Evolutionary conservation across 2,329 filamentous ascomycete genomes (phyloP).

Genomic region (Phyllosticta citribraziliensis): DNA sequence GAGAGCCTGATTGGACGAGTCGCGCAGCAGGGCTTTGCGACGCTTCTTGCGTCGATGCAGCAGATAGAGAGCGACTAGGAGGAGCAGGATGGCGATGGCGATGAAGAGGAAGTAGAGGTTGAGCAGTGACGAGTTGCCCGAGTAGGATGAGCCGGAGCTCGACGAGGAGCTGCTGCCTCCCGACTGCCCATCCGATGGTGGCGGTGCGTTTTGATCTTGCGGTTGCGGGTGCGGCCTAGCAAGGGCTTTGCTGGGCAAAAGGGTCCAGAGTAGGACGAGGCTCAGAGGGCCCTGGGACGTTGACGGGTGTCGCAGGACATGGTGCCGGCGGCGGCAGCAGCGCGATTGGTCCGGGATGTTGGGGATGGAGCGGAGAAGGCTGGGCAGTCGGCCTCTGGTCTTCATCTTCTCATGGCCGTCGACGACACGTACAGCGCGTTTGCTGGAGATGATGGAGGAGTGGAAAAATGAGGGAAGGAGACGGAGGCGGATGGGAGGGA

Average conservation of each 20-base stretch:
- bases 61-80: conserved; percentile 34
- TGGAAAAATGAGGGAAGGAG: neutral
- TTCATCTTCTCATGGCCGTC: neutral
- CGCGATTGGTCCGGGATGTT: neutral
- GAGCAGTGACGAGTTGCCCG: conserved; percentile 20
- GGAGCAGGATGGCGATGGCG: conserved; percentile 38
- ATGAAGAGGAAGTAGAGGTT: conserved; percentile 50
- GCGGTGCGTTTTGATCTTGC: conserved; percentile 8
- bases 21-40: conserved; percentile 18
- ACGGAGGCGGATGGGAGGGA: neutral
- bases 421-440: neutral
- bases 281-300: neutral
- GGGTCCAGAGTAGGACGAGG: conserved; percentile 11
- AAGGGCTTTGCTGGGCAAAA: conserved; percentile 28
- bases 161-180: neutral
- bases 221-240: conserved; percentile 15
- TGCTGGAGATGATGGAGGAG: neutral
- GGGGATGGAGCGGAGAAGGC: neutral
- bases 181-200: neutral
- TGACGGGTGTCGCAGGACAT: neutral
- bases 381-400: neutral
- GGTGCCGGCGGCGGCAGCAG: neutral
- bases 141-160: conserved; percentile 4
- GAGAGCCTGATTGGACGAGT: conserved; percentile 24
- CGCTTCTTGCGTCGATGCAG: conserved; percentile 34